Percentiles rank a stretch among this genome's conserved stretches.
Conservation (phyloP, 2,329 filamentous ascomycete species). For the Myrmaecium sp. region DNA sequence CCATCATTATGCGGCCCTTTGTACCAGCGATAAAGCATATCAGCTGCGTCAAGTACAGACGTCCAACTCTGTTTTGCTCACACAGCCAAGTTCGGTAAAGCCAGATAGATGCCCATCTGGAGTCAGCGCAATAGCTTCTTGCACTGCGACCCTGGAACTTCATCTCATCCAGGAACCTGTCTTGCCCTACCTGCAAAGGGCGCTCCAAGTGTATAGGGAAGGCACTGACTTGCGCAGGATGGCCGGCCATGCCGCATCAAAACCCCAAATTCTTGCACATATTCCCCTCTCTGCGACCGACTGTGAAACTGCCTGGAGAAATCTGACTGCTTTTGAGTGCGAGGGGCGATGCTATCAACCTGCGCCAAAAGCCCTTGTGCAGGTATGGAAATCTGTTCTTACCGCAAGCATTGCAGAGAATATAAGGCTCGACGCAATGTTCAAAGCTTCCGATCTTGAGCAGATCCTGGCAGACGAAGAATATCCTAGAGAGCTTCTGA, state of each 20-base stretch:
- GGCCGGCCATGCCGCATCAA: slow-evolving; percentile 5
- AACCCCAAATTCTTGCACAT: slow-evolving; percentile 27
- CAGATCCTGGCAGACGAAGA: slow-evolving; percentile 18
- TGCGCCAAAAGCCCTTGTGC: slow-evolving; percentile 28
- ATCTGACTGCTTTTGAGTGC: slow-evolving; percentile 36
- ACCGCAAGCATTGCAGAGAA: slow-evolving; percentile 23
- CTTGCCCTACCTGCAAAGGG: slow-evolving; percentile 16
- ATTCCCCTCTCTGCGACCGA: slow-evolving; percentile 35
- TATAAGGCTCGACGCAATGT: slow-evolving; percentile 21
- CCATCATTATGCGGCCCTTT: slow-evolving; percentile 38
- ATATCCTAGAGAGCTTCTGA: slow-evolving; percentile 19
- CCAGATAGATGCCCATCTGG: slow-evolving; percentile 13
- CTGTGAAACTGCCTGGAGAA: slow-evolving; percentile 32
- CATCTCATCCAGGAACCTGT: slow-evolving; percentile 19
- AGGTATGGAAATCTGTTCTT: slow-evolving; percentile 31
- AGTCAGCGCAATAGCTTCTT: slow-evolving; percentile 26
- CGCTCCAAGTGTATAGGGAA: slow-evolving; percentile 22
- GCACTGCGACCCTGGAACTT: slow-evolving; percentile 27
- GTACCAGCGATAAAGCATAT: slow-evolving; percentile 40
- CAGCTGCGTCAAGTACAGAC: slow-evolving; percentile 47
- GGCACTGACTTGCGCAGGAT: slow-evolving; percentile 1
- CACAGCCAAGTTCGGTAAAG: slow-evolving; percentile 25
- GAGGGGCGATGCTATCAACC: slow-evolving; percentile 26
- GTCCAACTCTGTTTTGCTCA: slow-evolving; percentile 44
- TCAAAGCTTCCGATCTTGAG: slow-evolving; percentile 17